phyloP scores from a whole-genome alignment of 352 stramenopile species.

The Pythium phragmitis region DNA sequence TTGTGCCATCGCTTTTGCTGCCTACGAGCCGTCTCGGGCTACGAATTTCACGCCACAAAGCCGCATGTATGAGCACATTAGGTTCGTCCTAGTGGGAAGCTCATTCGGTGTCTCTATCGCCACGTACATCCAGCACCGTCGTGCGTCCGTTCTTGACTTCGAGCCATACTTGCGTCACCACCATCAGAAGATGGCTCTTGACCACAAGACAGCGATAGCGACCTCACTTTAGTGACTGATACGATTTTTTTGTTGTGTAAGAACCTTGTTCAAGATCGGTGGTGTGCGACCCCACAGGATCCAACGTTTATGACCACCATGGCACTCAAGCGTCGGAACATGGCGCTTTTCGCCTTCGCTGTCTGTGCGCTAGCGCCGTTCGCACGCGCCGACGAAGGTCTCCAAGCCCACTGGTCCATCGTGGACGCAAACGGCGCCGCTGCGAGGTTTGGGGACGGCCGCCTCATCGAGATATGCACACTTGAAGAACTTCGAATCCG shows the following conservation, averaged over 20 bases:
- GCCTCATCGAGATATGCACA: conserved; percentile 12
- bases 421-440: conserved; percentile 1
- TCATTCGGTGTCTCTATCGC: background rate
- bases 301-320: conserved; percentile 5
- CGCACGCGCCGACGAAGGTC: too few relatives aligned
- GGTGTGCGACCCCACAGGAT: background rate
- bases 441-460: background rate
- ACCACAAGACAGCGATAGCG: background rate
- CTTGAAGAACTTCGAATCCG: conserved; percentile 21
- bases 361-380: background rate
- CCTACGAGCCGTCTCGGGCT: conserved; percentile 21
- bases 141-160: conserved; percentile 36
- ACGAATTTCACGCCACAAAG: background rate
- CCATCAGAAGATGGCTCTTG: conserved; percentile 12
- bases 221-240: conserved; percentile 19
- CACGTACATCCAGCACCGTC: conserved; percentile 27
- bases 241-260: background rate
- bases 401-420: conserved; percentile 15
- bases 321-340: background rate
- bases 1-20: conserved; percentile 26
- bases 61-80: background rate
- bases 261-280: conserved; percentile 2
- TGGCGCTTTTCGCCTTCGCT: background rate
- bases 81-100: too few relatives aligned
- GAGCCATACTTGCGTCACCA: conserved; percentile 33